A percentile compares a stretch with the other conserved stretches of the same genome.
Conservation (phyloP, 352 stramenopile genomes). For the Blastocystis sp. region DNA sequence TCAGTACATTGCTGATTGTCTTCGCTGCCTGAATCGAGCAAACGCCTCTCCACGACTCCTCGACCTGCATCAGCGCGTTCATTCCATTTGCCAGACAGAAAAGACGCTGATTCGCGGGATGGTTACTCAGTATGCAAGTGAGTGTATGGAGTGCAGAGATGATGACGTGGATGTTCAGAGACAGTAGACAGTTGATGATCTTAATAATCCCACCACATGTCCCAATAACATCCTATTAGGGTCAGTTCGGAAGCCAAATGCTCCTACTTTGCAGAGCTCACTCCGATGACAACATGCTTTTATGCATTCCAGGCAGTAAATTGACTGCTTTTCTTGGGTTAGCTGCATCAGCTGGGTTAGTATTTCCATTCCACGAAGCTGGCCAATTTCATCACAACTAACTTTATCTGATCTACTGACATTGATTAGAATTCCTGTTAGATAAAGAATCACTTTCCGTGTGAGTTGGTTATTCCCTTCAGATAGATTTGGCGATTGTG, state of each 20-base stretch:
- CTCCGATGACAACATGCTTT: neutral
- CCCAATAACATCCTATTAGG: neutral
- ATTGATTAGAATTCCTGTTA: slow-evolving; percentile 33
- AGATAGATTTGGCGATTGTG: neutral
- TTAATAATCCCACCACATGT: neutral
- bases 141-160: neutral
- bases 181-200: slow-evolving; percentile 19
- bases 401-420: neutral
- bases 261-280: neutral
- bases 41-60: neutral
- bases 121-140: neutral
- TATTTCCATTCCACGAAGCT: neutral
- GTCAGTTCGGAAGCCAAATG: neutral
- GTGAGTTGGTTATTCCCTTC: neutral
- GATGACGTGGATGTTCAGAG: neutral
- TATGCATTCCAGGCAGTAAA: slow-evolving; percentile 42
- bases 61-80: slow-evolving; percentile 42
- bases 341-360: neutral
- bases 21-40: neutral
- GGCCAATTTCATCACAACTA: neutral
- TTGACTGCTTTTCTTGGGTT: neutral
- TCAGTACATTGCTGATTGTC: neutral
- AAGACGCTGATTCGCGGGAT: neutral
- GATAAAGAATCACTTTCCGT: slow-evolving; percentile 20
- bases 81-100: slow-evolving; percentile 15